These are phyloP conservation scores for Suhomyces bribrorum DNA, from an alignment of 1,139 yeast genomes.

Conservation along the genomic window DNA sequence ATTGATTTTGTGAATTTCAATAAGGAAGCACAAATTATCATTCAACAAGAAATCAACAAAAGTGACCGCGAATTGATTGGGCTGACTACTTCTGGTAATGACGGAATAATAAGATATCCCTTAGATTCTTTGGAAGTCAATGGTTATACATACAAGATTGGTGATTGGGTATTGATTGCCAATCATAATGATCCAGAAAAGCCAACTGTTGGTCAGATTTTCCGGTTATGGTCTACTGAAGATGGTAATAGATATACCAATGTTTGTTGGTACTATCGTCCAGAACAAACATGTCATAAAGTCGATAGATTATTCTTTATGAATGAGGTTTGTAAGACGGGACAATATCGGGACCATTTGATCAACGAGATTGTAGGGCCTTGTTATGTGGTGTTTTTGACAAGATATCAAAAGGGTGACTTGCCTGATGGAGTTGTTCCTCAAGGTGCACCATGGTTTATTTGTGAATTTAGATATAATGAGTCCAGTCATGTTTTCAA, in stretches of 20 bases:
- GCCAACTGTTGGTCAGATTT: constrained; percentile 92
- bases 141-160: constrained; percentile 77
- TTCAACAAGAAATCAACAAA: constrained; percentile 71
- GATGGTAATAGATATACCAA: constrained; percentile 89
- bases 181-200: constrained; percentile 86
- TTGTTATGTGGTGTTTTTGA: constrained; percentile 91
- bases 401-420: constrained; percentile 92
- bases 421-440: constrained; percentile 70
- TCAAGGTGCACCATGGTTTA: constrained; percentile 78
- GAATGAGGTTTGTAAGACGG: constrained; percentile 94
- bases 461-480: constrained; percentile 93
- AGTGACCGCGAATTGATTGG: constrained; percentile 81
- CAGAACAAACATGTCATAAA: constrained; percentile 96
- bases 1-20: constrained; percentile 66
- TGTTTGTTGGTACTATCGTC: constrained; percentile 97
- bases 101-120: constrained; percentile 65
- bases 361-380: constrained; percentile 89
- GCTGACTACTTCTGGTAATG: constrained; percentile 59
- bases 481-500: constrained; percentile 88
- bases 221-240: constrained; percentile 83
- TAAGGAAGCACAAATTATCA: constrained; percentile 56
- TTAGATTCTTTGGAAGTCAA: constrained; percentile 71
- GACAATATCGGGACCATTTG: constrained; percentile 92
- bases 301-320: constrained; percentile 85
- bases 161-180: constrained; percentile 90